These are phyloP conservation scores for Candida suzukii DNA, from an alignment of 805 yeast species.

Conservation along the genomic window DNA sequence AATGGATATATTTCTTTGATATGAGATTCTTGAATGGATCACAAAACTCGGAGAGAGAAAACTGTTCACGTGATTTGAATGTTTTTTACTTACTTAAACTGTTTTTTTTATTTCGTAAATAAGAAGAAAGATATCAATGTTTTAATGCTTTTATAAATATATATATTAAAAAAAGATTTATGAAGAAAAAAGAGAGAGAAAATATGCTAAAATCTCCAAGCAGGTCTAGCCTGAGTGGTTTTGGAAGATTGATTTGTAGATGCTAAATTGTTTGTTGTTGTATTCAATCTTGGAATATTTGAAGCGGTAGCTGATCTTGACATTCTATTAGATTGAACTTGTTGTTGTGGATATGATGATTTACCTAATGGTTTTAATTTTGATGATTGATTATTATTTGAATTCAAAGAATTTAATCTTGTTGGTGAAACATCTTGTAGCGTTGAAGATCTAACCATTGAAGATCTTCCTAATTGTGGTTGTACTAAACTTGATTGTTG, in stretches of 20 bases:
- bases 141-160: too few relatives aligned
- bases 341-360: neutral
- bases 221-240: slow-evolving; percentile 1
- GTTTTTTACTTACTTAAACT: too few relatives aligned
- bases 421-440: slow-evolving; percentile 13
- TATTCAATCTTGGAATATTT: slow-evolving; percentile 9
- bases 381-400: neutral
- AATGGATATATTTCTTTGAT: too few relatives aligned
- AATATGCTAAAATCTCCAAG: neutral
- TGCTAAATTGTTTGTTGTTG: neutral
- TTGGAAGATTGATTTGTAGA: neutral
- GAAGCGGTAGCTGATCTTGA: slow-evolving; percentile 7
- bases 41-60: too few relatives aligned
- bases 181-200: too few relatives aligned
- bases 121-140: too few relatives aligned
- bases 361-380: neutral
- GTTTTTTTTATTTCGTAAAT: too few relatives aligned
- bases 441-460: slow-evolving; percentile 11
- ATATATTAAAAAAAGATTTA: too few relatives aligned
- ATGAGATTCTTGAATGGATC: too few relatives aligned
- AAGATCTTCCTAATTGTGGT: neutral
- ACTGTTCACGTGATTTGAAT: too few relatives aligned
- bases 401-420: neutral
- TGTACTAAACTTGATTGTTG: neutral
- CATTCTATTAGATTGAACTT: neutral